Base-by-base conservation (phyloP, 2,329 filamentous ascomycete species). In the Tothia fuscella region DNA sequence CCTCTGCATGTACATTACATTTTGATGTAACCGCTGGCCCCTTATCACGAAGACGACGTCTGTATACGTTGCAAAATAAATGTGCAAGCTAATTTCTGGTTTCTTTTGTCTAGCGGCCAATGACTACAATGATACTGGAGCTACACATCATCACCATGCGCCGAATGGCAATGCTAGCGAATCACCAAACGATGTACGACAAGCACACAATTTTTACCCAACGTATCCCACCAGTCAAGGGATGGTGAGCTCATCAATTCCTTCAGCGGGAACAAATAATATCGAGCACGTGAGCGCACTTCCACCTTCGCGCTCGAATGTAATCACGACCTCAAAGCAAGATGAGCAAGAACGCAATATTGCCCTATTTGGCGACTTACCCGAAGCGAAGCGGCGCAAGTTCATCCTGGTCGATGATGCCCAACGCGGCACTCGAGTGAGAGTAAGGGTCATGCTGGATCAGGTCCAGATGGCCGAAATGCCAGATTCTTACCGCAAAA, bases 351-450 rank as follows among this genome's bases (percentile, higher is more conserved):
- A 75, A 47, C 57, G 59, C 66, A 80, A 69, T 40, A 73, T 78
- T 13, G 77, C 78, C 37, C 74, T 95, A 33, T 95, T 95, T 59
- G 85, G 86, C 37, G 82, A 91, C 50, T 74, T 94, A 40, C 87
- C 88, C 1, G 86, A 91, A 54, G 79, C 81, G 40, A 94, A 93
- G 66, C 85, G 86, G 55, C 82, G 89, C 57, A 96, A 95, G 62
- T 96, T 96, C 61, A 94, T 96, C 51, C 75, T 96, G 7, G 87
- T 96, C 21, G 88, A 95, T 50, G 89, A 96, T 59, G 79, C 77
- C 40, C 82, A 87, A 47, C 80, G 85, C 26, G 82, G 81, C 40
- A 80, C 77, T 38, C 76, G 87, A 31, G 79, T 95, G 2, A 80
- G 89, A 13, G 88, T 96, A 34, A 82, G 88, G 47, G 88, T 95